These are phyloP conservation scores for Penicillium sp. DNA, from an alignment of 2,329 filamentous ascomycete species.

Conservation along the genomic window DNA sequence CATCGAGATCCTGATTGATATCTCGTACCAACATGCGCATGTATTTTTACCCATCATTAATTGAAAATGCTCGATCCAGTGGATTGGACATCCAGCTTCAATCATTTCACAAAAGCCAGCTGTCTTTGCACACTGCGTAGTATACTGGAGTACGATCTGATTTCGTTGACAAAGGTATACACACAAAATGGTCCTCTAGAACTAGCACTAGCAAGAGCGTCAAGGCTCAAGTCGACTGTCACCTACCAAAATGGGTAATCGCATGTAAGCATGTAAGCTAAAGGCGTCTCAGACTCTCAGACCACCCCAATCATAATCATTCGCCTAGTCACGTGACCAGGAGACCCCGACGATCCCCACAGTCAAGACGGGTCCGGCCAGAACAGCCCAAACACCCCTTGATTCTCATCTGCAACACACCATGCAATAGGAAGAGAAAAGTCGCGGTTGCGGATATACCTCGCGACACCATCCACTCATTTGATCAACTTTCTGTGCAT, in stretches of 20 bases:
- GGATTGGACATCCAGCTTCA: background rate
- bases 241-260: background rate
- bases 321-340: constrained; percentile 14
- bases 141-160: background rate
- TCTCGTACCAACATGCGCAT: constrained; percentile 10
- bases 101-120: background rate
- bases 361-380: background rate
- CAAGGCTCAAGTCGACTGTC: background rate
- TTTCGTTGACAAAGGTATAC: background rate
- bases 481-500: background rate
- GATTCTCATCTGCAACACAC: constrained; percentile 8
- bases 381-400: constrained; percentile 14
- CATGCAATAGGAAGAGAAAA: constrained; percentile 8
- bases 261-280: too few species aligned
- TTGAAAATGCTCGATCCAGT: constrained; percentile 7
- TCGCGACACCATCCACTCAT: constrained; percentile 6
- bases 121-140: background rate
- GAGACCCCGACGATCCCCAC: constrained; percentile 12
- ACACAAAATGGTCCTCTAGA: background rate
- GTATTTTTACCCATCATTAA: constrained; percentile 25
- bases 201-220: background rate
- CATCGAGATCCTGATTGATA: constrained; percentile 1
- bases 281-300: background rate
- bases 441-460: constrained; percentile 1
- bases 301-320: constrained; percentile 8